A percentile compares a stretch with the other conserved stretches of the same genome.
phyloP scores from a whole-genome alignment of 768 basidiomycete genomes.

The Austroboletus eburneus region DNA sequence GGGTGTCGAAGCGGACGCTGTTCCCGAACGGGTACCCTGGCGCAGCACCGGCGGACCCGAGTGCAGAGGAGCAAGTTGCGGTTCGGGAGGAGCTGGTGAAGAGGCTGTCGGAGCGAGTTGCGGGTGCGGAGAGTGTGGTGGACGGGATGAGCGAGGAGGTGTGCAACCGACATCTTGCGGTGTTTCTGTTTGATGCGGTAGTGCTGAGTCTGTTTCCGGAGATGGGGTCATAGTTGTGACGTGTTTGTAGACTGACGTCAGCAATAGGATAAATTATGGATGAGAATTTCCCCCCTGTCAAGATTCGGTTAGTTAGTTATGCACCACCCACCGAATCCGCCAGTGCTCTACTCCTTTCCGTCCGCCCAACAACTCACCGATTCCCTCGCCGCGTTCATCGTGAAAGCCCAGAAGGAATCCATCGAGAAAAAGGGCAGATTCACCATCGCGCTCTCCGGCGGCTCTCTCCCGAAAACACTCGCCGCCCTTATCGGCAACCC shows the following conservation, averaged over 20 bases:
- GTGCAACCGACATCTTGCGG: constrained; percentile 77
- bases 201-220: constrained; percentile 78
- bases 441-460: constrained; percentile 91
- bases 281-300: constrained; percentile 11
- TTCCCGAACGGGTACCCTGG: constrained; percentile 91
- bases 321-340: constrained; percentile 57
- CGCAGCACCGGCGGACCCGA: constrained; percentile 67
- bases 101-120: constrained; percentile 39
- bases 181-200: constrained; percentile 70
- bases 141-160: constrained; percentile 56
- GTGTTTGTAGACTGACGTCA: constrained; percentile 28
- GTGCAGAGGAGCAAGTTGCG: constrained; percentile 65
- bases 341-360: constrained; percentile 71
- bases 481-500: constrained; percentile 59
- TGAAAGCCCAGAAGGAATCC: constrained; percentile 86
- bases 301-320: no score
- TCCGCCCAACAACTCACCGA: constrained; percentile 49
- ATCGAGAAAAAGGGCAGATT: constrained; percentile 87
- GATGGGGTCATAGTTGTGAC: constrained; percentile 36
- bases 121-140: constrained; percentile 46
- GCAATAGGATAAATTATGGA: neutral
- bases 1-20: constrained; percentile 60
- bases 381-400: constrained; percentile 75
- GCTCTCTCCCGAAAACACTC: constrained; percentile 83
- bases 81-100: constrained; percentile 42